These are phyloP conservation scores for Agaricales sp. DNA, from an alignment of 1,284 basidiomycete species.

Conservation along the genomic window DNA sequence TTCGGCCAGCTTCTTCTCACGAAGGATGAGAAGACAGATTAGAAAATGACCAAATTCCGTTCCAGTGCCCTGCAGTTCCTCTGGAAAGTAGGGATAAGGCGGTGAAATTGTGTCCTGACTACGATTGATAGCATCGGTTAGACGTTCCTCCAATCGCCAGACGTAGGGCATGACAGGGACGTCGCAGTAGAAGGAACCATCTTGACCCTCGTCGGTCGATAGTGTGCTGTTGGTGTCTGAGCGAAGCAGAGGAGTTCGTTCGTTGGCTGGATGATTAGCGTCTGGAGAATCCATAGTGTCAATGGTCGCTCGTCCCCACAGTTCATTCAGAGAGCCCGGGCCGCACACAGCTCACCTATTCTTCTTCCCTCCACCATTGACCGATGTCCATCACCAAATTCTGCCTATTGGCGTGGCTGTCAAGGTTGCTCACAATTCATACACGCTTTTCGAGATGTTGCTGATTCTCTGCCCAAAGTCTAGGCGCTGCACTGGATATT, in stretches of 20 bases:
- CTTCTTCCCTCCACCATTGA: not conserved
- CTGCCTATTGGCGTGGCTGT: not conserved
- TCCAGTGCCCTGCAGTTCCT: not conserved
- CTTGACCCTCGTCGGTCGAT: not conserved
- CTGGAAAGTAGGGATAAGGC: not conserved
- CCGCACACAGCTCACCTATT: no score
- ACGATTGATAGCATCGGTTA: not conserved
- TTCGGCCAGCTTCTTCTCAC: not conserved
- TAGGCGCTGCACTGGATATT: slow-evolving; percentile 38
- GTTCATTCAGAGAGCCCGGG: no score
- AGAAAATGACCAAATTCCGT: not conserved
- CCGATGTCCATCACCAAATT: not conserved
- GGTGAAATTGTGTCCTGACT: slow-evolving; percentile 1
- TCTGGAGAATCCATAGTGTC: not conserved
- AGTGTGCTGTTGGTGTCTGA: not conserved
- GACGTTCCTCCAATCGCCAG: not conserved
- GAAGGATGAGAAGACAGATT: not conserved
- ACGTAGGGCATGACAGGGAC: not conserved
- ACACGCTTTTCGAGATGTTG: not conserved
- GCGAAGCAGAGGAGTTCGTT: not conserved
- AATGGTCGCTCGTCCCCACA: not conserved
- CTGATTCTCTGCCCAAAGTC: slow-evolving; percentile 14
- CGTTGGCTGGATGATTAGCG: not conserved
- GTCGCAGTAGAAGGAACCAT: not conserved
- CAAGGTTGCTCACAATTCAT: not conserved